These are phyloP conservation scores for Escovopsis sp. DNA, from an alignment of 2,329 filamentous ascomycete species.

Conservation along the genomic window DNA sequence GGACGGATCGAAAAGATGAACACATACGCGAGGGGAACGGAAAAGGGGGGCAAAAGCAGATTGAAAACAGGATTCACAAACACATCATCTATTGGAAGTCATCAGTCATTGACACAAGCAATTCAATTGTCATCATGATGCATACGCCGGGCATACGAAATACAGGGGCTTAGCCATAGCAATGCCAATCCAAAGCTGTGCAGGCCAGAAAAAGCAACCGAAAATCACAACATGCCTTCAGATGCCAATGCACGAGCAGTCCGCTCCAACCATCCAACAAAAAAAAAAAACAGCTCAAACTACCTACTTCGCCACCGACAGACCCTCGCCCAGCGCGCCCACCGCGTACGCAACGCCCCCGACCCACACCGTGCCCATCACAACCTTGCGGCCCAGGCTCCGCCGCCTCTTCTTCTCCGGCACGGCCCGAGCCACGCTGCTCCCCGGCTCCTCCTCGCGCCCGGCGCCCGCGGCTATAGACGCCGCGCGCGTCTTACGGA, in stretches of 20 bases:
- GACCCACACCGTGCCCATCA: conserved; percentile 39
- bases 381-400: conserved; percentile 30
- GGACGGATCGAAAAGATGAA: no score
- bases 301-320: conserved; percentile 29
- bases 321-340: conserved; percentile 43
- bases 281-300: not conserved
- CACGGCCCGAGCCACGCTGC: conserved; percentile 24
- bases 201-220: not conserved
- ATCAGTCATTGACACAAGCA: no score
- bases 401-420: conserved; percentile 20
- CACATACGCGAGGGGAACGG: not conserved
- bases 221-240: not conserved
- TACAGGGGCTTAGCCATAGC: no score
- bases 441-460: conserved; percentile 39
- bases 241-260: not conserved
- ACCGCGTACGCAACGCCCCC: conserved; percentile 42
- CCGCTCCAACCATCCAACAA: conserved; percentile 4
- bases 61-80: not conserved
- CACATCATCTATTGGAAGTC: no score
- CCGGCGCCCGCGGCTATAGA: conserved; percentile 14
- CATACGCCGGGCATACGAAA: no score
- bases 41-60: not conserved
- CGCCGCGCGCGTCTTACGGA: conserved; percentile 39
- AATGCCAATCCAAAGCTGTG: no score
- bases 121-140: no score